Percentiles rank a stretch among this genome's conserved stretches.
These are phyloP conservation scores for Eimeria necatrix DNA, from an alignment of 169 alveolate genomes.

Conservation along the genomic window DNA sequence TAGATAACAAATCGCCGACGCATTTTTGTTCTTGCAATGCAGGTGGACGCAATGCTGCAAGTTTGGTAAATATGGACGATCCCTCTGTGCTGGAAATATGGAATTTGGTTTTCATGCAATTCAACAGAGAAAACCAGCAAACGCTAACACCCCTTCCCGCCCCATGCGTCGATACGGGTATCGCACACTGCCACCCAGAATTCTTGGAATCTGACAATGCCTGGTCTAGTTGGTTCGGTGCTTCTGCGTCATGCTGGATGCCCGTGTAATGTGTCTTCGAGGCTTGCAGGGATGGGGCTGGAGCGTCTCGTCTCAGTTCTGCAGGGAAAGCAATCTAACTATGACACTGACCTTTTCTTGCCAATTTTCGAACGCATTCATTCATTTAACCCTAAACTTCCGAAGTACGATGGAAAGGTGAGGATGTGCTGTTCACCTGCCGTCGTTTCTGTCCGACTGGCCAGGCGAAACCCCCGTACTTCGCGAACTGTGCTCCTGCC, in stretches of 20 bases:
- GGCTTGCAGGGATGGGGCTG: conserved; percentile 92
- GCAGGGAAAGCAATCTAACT: conserved; percentile 92
- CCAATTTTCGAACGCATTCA: conserved; percentile 91
- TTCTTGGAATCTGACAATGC: not conserved
- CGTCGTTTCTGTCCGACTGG: too few relatives aligned
- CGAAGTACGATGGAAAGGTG: conserved; percentile 91
- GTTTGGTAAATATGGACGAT: conserved; percentile 95
- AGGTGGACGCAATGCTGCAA: conserved; percentile 95
- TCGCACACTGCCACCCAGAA: not conserved
- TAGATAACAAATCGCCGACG: not conserved
- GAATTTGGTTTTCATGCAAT: conserved; percentile 97
- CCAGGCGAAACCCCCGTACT: too few relatives aligned
- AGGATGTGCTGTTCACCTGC: not conserved
- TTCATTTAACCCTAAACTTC: conserved; percentile 86
- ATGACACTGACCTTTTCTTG: conserved; percentile 95
- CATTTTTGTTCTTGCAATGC: not conserved
- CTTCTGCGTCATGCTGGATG: not conserved
- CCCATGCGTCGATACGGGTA: conserved; percentile 96
- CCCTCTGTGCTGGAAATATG: conserved; percentile 97
- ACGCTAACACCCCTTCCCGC: conserved; percentile 92
- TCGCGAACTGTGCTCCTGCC: too few relatives aligned
- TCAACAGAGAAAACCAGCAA: conserved; percentile 92
- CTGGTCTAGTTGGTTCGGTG: not conserved
- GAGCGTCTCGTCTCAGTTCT: conserved; percentile 95
- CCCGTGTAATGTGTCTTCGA: not conserved